Evolutionary conservation across 2,329 filamentous ascomycete species (phyloP), one percentile per base, ranked within the genome.

Genomic region (Fusarium sarcochroum): DNA sequence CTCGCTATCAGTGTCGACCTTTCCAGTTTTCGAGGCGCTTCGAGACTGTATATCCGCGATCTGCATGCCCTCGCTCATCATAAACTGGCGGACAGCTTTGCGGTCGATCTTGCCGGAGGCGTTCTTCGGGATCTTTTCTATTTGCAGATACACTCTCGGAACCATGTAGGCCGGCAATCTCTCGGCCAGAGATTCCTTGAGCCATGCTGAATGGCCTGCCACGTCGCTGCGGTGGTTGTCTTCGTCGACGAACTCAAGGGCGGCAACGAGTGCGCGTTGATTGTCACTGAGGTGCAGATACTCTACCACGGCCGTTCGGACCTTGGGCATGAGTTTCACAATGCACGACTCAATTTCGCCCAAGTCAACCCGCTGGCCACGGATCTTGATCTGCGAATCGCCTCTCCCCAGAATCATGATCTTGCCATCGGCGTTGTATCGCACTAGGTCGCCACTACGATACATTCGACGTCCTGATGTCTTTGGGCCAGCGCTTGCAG

Each of bases 121-220:
- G 41, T 23, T 44, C 41, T 44, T 44, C 10, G 41, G 41, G 6
- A 44, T 30, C 41, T 13, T 44, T 6, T 17, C 41, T 44, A 44
- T 44, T 14, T 44, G 41, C 41, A 44, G 41, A 44, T 44, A 44
- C 20, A 15, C 41, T 14, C 41, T 44, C 9, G 41, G 41, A 44
- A 44, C 41, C 41, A 44, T 44, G 41, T 44, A 44, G 10, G 41
- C 41, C 41, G 41, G 41, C 41, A 44, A 25, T 44, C 41, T 44
- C 41, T 44, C 41, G 15, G 41, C 41, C 41, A 44, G 41, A 44
- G 41, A 44, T 44, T 44, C 41, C 4, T 25, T 44, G 41, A 44
- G 41, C 41, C 41, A 44, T 44, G 41, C 17, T 2, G 41, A 44
- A 25, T 44, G 21, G 21, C 21, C 41, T 30, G 41, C 41, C 21